Evolutionary conservation across 2,329 filamentous ascomycete species (phyloP).

Genomic region (Zymoseptoria crescenta): DNA sequence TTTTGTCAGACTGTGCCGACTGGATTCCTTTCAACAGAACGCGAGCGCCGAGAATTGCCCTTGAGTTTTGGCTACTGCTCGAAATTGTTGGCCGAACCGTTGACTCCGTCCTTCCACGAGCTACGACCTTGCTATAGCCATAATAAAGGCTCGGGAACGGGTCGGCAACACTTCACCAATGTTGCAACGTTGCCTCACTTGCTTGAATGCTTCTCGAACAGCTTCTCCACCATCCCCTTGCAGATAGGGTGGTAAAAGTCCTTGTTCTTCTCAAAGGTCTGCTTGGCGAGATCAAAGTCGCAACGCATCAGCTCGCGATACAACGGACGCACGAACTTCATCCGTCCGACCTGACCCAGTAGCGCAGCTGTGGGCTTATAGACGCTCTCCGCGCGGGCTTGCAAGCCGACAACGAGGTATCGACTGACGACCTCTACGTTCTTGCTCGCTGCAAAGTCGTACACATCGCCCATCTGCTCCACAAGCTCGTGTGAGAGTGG

Average conservation of each 20-base stretch:
- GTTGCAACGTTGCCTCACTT: neutral
- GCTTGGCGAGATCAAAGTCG: constrained; percentile 64
- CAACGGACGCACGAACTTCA: constrained; percentile 93
- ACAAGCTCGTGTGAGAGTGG: constrained; percentile 59
- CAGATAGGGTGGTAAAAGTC: constrained; percentile 97
- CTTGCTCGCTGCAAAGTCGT: constrained; percentile 63
- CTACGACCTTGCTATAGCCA: too few species aligned
- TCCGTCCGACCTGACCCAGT: constrained; percentile 74
- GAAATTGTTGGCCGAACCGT: too few species aligned
- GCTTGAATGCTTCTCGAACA: constrained; percentile 21
- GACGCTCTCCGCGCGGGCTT: constrained; percentile 60
- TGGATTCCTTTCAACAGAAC: too few species aligned
- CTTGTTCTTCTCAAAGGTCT: constrained; percentile 78
- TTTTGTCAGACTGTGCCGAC: too few species aligned
- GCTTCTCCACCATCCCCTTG: constrained; percentile 72
- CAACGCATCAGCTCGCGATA: constrained; percentile 69
- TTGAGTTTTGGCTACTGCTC: too few species aligned
- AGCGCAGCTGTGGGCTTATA: constrained; percentile 66
- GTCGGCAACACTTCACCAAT: too few species aligned
- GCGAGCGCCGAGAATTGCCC: too few species aligned
- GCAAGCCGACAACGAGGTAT: constrained; percentile 72
- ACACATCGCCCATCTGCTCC: constrained; percentile 64
- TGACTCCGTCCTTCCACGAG: too few species aligned
- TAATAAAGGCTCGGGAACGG: too few species aligned
- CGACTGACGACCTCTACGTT: constrained; percentile 82